Conservation (phyloP, 306 rosid genomes). For the Prunus dulcis region DNA sequence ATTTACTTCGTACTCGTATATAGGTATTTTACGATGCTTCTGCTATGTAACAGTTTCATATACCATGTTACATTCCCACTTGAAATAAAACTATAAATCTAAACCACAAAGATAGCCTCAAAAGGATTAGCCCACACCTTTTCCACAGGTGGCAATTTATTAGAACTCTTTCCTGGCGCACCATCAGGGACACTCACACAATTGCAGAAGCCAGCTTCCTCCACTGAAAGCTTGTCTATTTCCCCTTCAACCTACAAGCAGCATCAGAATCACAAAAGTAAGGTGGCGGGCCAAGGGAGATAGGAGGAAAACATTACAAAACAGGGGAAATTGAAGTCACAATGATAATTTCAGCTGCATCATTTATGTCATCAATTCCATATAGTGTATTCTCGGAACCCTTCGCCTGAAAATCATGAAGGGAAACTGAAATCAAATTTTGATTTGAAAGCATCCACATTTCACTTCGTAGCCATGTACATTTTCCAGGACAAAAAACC, state of each 20-base stretch:
- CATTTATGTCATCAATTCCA: slow-evolving; percentile 75
- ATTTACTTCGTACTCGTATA: neutral
- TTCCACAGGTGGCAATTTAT: slow-evolving; percentile 59
- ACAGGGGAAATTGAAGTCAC: slow-evolving; percentile 39
- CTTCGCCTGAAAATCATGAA: slow-evolving; percentile 57
- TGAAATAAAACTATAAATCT: neutral
- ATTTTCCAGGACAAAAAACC: slow-evolving; percentile 12
- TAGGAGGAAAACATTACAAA: slow-evolving; percentile 10
- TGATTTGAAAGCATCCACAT: slow-evolving; percentile 4
- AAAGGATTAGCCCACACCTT: slow-evolving; percentile 43
- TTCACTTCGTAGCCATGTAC: neutral
- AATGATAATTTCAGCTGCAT: slow-evolving; percentile 64
- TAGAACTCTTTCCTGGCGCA: slow-evolving; percentile 71
- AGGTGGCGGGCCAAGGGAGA: neutral
- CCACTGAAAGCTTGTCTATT: slow-evolving; percentile 87
- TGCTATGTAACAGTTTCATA: neutral
- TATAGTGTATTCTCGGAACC: slow-evolving; percentile 67
- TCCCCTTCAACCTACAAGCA: slow-evolving; percentile 85
- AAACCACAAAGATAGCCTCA: neutral
- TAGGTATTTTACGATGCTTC: neutral
- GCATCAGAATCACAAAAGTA: slow-evolving; percentile 6
- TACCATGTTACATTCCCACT: neutral
- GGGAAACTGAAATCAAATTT: neutral
- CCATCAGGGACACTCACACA: slow-evolving; percentile 93
- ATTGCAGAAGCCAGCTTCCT: slow-evolving; percentile 85